Percentiles rank a stretch among this genome's conserved stretches.
These are phyloP conservation scores for Moelleriella libera DNA, from an alignment of 2,329 filamentous ascomycete species.

Conservation along the genomic window DNA sequence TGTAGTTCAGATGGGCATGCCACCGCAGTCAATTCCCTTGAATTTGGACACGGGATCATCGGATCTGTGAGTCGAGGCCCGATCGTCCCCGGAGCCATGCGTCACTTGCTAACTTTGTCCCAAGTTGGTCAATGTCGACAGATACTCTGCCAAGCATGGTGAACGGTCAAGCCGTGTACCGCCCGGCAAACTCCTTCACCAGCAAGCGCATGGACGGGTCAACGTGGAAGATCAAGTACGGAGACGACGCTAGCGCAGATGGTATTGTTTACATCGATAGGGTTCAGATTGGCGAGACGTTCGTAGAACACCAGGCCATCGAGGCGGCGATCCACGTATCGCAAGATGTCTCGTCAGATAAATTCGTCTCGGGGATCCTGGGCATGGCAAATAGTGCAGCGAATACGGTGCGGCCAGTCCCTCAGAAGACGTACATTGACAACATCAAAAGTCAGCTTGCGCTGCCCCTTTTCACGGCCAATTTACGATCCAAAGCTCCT, in stretches of 20 bases:
- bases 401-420: slow-evolving; percentile 18
- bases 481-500: slow-evolving; percentile 15
- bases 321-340: slow-evolving; percentile 50
- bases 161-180: slow-evolving; percentile 42
- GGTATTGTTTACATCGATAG: slow-evolving; percentile 54
- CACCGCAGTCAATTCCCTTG: slow-evolving; percentile 42
- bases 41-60: slow-evolving; percentile 54
- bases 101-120: background rate
- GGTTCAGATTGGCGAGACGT: slow-evolving; percentile 46
- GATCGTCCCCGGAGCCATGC: no score
- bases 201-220: slow-evolving; percentile 23
- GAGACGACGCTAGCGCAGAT: slow-evolving; percentile 47
- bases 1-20: slow-evolving; percentile 47
- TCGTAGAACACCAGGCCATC: slow-evolving; percentile 46
- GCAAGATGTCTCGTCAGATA: slow-evolving; percentile 17
- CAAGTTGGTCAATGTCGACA: slow-evolving; percentile 54
- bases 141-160: slow-evolving; percentile 33
- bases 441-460: slow-evolving; percentile 16
- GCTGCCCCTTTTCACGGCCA: slow-evolving; percentile 21
- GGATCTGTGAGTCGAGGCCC: slow-evolving; percentile 24
- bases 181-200: slow-evolving; percentile 27
- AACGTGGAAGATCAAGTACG: slow-evolving; percentile 49
- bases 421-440: slow-evolving; percentile 20
- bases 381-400: slow-evolving; percentile 17
- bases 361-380: slow-evolving; percentile 20